Evolutionary conservation across 1,139 yeast genomes (phyloP).

Genomic region (Nadsonia commutata): DNA sequence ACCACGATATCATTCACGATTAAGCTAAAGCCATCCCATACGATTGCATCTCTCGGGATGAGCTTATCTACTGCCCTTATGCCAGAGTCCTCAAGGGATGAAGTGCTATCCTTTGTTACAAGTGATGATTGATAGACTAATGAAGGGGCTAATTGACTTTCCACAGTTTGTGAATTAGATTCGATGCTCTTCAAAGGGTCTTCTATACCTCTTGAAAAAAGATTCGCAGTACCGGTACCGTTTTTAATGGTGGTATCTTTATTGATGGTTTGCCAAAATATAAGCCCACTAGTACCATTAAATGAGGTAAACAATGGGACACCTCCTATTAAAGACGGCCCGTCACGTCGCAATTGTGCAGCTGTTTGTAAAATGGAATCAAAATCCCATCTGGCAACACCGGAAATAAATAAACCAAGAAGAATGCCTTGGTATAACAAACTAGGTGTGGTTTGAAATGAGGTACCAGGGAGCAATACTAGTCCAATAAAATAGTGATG

Average conservation of each 20-base stretch:
- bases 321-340: not conserved
- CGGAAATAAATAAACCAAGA: conserved; percentile 67
- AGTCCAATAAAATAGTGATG: conserved; percentile 85
- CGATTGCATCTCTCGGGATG: no score
- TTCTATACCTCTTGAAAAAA: no score
- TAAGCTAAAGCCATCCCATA: not conserved
- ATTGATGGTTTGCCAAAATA: not conserved
- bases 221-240: not conserved
- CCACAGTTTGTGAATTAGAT: no score
- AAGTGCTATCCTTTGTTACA: no score
- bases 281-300: not conserved
- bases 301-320: not conserved
- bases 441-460: conserved; percentile 47
- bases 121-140: not conserved
- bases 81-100: no score
- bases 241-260: not conserved
- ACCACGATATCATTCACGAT: not conserved
- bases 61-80: no score
- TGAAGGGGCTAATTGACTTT: no score
- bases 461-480: conserved; percentile 69
- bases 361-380: conserved; percentile 64
- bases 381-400: conserved; percentile 86
- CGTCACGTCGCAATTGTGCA: not conserved
- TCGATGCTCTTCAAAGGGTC: no score
- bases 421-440: conserved; percentile 69